Evolutionary conservation across 139 green algal species (phyloP).

Genomic region (Trebouxia sp.): DNA sequence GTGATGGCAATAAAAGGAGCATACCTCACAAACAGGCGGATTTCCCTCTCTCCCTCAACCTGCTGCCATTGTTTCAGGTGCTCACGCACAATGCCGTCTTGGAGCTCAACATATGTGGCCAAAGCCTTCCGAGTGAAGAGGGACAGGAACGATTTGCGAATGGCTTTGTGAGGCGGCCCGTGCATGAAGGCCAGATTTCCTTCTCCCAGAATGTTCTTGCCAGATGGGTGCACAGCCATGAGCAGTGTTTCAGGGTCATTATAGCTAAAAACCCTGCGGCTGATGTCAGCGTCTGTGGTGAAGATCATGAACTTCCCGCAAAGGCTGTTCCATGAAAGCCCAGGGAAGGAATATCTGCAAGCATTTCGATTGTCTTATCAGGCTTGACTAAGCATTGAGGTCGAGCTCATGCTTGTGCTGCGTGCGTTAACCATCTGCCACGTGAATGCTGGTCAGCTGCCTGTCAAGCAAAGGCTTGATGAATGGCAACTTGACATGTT

Average conservation of each 20-base stretch:
- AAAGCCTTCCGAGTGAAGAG: constrained; percentile 87
- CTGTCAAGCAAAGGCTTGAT: no score
- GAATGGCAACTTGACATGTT: background rate
- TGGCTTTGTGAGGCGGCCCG: constrained; percentile 76
- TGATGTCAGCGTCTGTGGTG: constrained; percentile 72
- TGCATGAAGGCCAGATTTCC: constrained; percentile 86
- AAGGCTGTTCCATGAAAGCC: constrained; percentile 78
- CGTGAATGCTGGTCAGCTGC: no score
- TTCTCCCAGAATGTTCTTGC: constrained; percentile 74
- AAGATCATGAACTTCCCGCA: constrained; percentile 80
- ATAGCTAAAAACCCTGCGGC: constrained; percentile 51
- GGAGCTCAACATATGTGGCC: constrained; percentile 67
- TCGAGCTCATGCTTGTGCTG: no score
- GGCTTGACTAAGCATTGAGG: no score
- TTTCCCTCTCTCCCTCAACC: constrained; percentile 42
- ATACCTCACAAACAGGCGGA: constrained; percentile 44
- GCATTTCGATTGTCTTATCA: no score
- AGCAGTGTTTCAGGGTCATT: constrained; percentile 70
- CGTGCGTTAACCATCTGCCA: no score
- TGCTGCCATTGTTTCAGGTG: constrained; percentile 54
- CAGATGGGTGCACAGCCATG: constrained; percentile 79
- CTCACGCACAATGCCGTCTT: constrained; percentile 76
- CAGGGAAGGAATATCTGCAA: constrained; percentile 51
- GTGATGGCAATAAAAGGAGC: background rate
- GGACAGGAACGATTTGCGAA: constrained; percentile 82